Conservation (phyloP, 805 yeast genomes). For the Wickerhamiella kazuoi region DNA sequence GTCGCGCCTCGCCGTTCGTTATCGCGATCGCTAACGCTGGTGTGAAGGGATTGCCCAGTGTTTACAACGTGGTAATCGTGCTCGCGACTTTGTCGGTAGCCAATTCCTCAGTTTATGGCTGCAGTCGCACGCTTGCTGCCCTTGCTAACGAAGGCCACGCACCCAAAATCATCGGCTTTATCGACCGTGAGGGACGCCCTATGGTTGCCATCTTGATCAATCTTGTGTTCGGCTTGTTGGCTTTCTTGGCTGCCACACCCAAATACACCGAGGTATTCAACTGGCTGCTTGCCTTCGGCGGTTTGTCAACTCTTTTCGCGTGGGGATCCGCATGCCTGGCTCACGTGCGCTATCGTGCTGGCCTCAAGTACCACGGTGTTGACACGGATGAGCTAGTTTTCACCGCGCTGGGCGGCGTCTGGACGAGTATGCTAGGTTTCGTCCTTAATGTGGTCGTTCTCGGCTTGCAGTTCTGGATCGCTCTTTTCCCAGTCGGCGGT, state of each 20-base stretch:
- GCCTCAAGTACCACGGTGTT: conserved; percentile 44
- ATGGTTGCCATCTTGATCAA: conserved; percentile 36
- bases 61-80: conserved; percentile 51
- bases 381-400: conserved; percentile 44
- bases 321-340: conserved; percentile 45
- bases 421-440: conserved; percentile 46
- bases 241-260: conserved; percentile 38
- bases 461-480: conserved; percentile 59
- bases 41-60: conserved; percentile 42
- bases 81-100: conserved; percentile 55
- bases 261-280: conserved; percentile 38
- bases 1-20: conserved; percentile 62
- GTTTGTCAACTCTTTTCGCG: conserved; percentile 42
- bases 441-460: conserved; percentile 37
- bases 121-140: conserved; percentile 48
- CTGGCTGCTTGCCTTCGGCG: conserved; percentile 51
- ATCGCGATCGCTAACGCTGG: conserved; percentile 52
- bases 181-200: conserved; percentile 55
- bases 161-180: conserved; percentile 39
- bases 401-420: conserved; percentile 42
- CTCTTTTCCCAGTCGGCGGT: conserved; percentile 44
- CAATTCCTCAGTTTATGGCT: conserved; percentile 52
- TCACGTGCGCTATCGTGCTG: conserved; percentile 48
- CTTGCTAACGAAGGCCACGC: conserved; percentile 47
- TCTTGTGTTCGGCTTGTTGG: conserved; percentile 35